Percentiles rank a stretch among this genome's conserved stretches.
phyloP scores from a whole-genome alignment of 805 yeast species.

The Metschnikowia baotianmanensis region DNA sequence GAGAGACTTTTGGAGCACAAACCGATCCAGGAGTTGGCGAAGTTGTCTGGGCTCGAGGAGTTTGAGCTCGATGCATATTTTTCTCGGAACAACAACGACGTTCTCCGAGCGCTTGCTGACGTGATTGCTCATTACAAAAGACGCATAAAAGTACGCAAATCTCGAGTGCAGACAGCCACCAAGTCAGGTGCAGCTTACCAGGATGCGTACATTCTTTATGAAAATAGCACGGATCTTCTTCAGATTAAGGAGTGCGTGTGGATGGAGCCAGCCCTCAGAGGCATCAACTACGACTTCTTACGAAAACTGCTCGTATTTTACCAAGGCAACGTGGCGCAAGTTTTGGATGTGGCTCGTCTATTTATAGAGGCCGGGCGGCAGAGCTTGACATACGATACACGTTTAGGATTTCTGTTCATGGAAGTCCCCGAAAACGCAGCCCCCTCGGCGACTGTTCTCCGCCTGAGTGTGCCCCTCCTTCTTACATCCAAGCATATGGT shows the following conservation, averaged over 20 bases:
- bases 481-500: slow-evolving; percentile 4
- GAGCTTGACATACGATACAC: slow-evolving; percentile 23
- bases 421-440: slow-evolving; percentile 1
- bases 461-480: slow-evolving; percentile 3
- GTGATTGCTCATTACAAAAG: slow-evolving; percentile 24
- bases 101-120: slow-evolving; percentile 35
- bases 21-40: slow-evolving; percentile 4
- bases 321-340: slow-evolving; percentile 42
- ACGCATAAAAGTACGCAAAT: slow-evolving; percentile 9
- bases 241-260: slow-evolving; percentile 9
- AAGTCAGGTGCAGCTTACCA: neutral
- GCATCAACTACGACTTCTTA: slow-evolving; percentile 40
- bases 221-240: slow-evolving; percentile 15
- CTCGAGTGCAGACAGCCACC: slow-evolving; percentile 11
- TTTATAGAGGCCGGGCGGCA: slow-evolving; percentile 30
- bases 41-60: slow-evolving; percentile 5
- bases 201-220: slow-evolving; percentile 20
- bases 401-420: slow-evolving; percentile 5
- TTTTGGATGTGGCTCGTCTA: slow-evolving; percentile 33
- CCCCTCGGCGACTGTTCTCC: slow-evolving; percentile 2
- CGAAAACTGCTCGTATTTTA: slow-evolving; percentile 39
- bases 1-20: slow-evolving; percentile 16
- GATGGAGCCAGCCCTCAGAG: slow-evolving; percentile 31
- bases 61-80: slow-evolving; percentile 17
- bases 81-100: slow-evolving; percentile 26